Evolutionary conservation across 495 filamentous ascomycete genomes (phyloP).

Genomic region (Penicillium verhagenii): DNA sequence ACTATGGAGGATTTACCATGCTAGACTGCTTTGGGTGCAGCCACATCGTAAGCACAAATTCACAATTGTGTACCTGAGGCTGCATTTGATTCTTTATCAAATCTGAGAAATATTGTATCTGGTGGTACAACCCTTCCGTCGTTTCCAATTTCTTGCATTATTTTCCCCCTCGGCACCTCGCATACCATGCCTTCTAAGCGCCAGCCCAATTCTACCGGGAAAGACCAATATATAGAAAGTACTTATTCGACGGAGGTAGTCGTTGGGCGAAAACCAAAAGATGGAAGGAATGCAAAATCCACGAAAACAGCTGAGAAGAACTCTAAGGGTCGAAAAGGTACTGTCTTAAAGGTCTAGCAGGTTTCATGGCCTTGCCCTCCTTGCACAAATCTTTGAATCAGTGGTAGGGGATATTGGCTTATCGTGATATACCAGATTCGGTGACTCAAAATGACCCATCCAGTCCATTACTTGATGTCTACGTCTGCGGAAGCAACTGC

Average conservation of each 20-base stretch:
- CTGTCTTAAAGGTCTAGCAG: not conserved
- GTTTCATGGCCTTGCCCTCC: not conserved
- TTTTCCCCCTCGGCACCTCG: not conserved
- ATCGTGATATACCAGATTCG: not conserved
- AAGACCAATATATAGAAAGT: not conserved
- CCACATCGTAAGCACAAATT: not conserved
- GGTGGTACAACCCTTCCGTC: too few species aligned
- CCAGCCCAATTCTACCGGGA: not conserved
- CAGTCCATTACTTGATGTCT: not conserved
- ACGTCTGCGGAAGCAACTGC: constrained; percentile 4
- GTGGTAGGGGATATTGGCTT: not conserved
- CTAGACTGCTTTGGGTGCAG: not conserved
- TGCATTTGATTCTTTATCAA: not conserved
- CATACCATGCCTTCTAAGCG: not conserved
- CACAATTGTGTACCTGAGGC: too few species aligned
- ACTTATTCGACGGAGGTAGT: not conserved
- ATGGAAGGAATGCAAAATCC: not conserved
- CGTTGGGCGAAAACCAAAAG: not conserved
- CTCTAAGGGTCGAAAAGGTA: not conserved
- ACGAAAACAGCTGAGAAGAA: not conserved
- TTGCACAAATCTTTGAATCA: not conserved
- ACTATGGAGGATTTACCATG: not conserved
- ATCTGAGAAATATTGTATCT: too few species aligned
- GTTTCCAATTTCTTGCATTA: not conserved
- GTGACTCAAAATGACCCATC: not conserved